Percentiles rank a stretch among this genome's conserved stretches.
phyloP scores from a whole-genome alignment of 2,329 filamentous ascomycete genomes.

The Beauveria brongniartii region DNA sequence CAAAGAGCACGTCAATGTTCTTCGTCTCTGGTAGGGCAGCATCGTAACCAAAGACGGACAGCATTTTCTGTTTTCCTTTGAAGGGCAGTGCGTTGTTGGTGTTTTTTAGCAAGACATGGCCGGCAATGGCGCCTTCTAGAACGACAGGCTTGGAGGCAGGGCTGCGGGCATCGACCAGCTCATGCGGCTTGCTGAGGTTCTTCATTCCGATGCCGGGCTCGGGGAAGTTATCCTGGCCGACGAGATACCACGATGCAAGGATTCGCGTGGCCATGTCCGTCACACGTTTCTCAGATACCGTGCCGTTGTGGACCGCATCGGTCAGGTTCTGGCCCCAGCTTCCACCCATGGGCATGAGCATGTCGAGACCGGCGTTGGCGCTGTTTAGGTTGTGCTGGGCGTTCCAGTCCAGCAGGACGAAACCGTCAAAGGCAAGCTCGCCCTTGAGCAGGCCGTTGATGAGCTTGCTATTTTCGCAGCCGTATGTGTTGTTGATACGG shows the following conservation, averaged over 20 bases:
- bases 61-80: constrained; percentile 40
- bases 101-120: constrained; percentile 75
- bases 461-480: constrained; percentile 63
- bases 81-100: constrained; percentile 54
- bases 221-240: constrained; percentile 40
- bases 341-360: constrained; percentile 54
- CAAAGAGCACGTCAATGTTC: constrained; percentile 37
- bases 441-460: constrained; percentile 61
- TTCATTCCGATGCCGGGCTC: constrained; percentile 49
- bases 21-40: constrained; percentile 44
- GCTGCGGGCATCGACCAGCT: constrained; percentile 41
- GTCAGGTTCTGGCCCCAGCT: constrained; percentile 61
- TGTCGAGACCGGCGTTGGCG: constrained; percentile 54
- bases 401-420: constrained; percentile 62
- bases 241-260: constrained; percentile 51
- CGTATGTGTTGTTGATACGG: constrained; percentile 63
- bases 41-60: constrained; percentile 57
- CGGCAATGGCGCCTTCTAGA: constrained; percentile 47
- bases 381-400: constrained; percentile 54
- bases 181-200: constrained; percentile 43
- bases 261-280: constrained; percentile 74
- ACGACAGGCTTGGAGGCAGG: constrained; percentile 35
- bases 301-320: constrained; percentile 68
- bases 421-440: constrained; percentile 58
- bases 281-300: constrained; percentile 59